Evolutionary conservation across 352 stramenopile species (phyloP).

Genomic region (Globisporangium cystogenes): DNA sequence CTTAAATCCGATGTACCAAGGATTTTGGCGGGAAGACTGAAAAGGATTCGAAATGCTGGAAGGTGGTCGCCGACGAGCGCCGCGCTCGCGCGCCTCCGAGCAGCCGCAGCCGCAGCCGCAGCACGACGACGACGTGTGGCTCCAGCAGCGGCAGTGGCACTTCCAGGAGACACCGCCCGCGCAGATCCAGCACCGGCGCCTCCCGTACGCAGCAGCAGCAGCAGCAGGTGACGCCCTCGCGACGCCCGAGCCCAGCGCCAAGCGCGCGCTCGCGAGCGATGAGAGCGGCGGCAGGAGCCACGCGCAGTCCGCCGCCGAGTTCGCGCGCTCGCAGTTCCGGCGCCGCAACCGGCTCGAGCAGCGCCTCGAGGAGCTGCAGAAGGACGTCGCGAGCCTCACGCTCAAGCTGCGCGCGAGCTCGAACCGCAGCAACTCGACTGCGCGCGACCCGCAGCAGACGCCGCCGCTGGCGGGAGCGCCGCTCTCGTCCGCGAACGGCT

Average conservation of each 20-base stretch:
- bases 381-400: conserved; percentile 70
- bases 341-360: conserved; percentile 58
- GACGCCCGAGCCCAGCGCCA: conserved; percentile 5
- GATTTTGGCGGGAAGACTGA: too few species aligned
- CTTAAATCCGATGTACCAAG: too few species aligned
- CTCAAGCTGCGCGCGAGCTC: conserved; percentile 41
- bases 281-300: not conserved
- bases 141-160: conserved; percentile 1
- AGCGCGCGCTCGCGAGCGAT: not conserved
- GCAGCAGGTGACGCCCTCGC: not conserved
- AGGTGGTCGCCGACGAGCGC: too few species aligned
- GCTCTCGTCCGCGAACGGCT: not conserved
- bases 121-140: not conserved
- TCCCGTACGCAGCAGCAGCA: not conserved
- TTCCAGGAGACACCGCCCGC: conserved; percentile 14
- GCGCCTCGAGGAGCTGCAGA: conserved; percentile 64
- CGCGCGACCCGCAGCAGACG: conserved; percentile 6
- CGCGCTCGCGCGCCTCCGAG: too few species aligned
- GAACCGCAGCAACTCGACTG: conserved; percentile 22
- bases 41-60: too few species aligned
- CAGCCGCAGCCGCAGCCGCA: not conserved
- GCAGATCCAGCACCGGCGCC: conserved; percentile 7
- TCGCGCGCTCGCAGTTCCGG: conserved; percentile 34
- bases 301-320: conserved; percentile 11
- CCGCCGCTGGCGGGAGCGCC: conserved; percentile 1